Conservation (phyloP, 1,284 basidiomycete species). For the Cystobasidium sp. region DNA sequence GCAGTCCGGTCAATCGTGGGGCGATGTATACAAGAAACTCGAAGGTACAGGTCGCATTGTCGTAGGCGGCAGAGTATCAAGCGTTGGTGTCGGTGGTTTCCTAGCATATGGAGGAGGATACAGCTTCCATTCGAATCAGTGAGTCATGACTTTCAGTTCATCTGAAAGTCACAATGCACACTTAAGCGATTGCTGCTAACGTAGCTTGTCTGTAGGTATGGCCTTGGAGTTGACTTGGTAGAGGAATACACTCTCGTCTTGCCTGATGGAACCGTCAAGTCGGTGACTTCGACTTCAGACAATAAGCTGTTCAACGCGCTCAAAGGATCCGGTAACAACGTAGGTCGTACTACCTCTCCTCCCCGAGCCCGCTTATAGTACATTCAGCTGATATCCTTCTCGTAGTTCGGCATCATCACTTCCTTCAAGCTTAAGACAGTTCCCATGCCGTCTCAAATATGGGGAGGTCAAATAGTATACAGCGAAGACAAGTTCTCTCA, state of each 20-base stretch:
- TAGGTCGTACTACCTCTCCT: not conserved
- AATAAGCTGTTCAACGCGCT: slow-evolving; percentile 21
- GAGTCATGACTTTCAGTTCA: too few relatives aligned
- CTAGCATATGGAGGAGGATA: slow-evolving; percentile 46
- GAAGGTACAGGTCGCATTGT: slow-evolving; percentile 62
- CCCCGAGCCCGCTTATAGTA: too few relatives aligned
- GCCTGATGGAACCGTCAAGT: slow-evolving; percentile 7
- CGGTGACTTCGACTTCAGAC: not conserved
- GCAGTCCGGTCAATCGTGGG: slow-evolving; percentile 59
- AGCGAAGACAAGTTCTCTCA: not conserved
- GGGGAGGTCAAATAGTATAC: slow-evolving; percentile 3
- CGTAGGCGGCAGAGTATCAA: slow-evolving; percentile 62
- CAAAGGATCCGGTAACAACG: slow-evolving; percentile 29
- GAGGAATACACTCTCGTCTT: slow-evolving; percentile 27
- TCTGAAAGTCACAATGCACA: too few relatives aligned
- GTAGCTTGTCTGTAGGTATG: not conserved
- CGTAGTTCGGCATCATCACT: slow-evolving; percentile 28
- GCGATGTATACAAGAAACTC: slow-evolving; percentile 64
- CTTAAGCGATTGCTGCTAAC: too few relatives aligned
- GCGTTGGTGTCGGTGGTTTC: slow-evolving; percentile 52
- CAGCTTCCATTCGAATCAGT: slow-evolving; percentile 43
- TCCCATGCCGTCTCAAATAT: slow-evolving; percentile 18
- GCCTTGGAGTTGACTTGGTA: slow-evolving; percentile 15
- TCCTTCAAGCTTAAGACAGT: slow-evolving; percentile 19
- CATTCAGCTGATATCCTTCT: not conserved